Conservation (phyloP, 2,329 filamentous ascomycete species). For the Hymenoscyphus occultus region DNA sequence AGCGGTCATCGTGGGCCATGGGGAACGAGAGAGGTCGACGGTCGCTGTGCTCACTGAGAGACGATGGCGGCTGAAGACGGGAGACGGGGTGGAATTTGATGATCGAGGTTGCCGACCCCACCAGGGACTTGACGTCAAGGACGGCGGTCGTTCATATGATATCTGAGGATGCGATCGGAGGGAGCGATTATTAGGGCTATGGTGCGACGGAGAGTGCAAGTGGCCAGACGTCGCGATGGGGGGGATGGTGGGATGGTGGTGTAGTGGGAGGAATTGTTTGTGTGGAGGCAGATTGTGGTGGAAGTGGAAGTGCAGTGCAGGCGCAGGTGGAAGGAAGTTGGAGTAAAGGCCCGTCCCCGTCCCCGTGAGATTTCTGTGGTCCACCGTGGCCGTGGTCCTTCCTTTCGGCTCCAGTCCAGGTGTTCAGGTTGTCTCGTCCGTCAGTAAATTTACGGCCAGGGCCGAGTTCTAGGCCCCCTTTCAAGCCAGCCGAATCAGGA, state of each 20-base stretch:
- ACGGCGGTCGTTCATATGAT: conserved; percentile 19
- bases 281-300: background rate
- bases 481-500: background rate
- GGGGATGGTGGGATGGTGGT: background rate
- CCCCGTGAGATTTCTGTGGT: too few relatives aligned
- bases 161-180: background rate
- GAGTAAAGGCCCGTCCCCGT: background rate
- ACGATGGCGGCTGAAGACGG: background rate
- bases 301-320: too few relatives aligned
- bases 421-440: background rate
- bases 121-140: conserved; percentile 23
- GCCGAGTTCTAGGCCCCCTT: background rate
- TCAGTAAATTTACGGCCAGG: background rate
- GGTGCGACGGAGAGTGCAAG: background rate
- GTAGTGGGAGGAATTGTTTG: background rate
- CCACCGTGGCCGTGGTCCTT: background rate
- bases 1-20: conserved; percentile 9
- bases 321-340: background rate
- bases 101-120: conserved; percentile 15
- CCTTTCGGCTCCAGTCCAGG: background rate
- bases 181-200: background rate
- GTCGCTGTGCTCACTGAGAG: background rate
- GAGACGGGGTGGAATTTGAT: conserved; percentile 13
- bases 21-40: background rate
- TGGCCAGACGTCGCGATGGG: background rate